Evolutionary conservation across 257 asterid genomes (phyloP), one percentile per base, ranked within the genome.

Genomic region (Penstemon davidsonii): DNA sequence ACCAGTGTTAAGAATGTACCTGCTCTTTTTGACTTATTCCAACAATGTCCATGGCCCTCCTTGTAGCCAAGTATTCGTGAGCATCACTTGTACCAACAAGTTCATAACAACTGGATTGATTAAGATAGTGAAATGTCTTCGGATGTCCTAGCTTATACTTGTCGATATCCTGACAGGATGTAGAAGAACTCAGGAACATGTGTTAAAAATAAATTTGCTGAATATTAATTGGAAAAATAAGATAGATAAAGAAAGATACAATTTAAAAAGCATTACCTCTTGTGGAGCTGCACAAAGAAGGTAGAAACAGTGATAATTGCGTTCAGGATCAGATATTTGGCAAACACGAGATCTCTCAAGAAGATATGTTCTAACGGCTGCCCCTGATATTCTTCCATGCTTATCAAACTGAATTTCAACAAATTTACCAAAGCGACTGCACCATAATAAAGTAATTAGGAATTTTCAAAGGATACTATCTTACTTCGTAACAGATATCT

Each of bases 291-390:
- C 96, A 87, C 96, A 93, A 53, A 93, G 95, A 73, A 90, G 95
- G 76, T 93, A 93, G 78, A 93, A 93, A 73, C 97, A 90, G 75
- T 93, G 98, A 66, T 93, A 93, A 78, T 93, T 93, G 69, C 98
- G 93, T 66, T 93, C 98, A 43, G 99, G 96, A 66, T 93, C 99
- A 56, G 99, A 90, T 73, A 88, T 60, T 81, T 93, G 97, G 92
- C 97, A 93, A 79, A 93, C 99, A 58, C 99, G 95, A 76, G 99
- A 93, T 78, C 97, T 85, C 83, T 93, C 98, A 50, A 93, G 94
- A 79, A 93, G 97, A 82, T 93, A 93, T 2, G 98, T 93, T 68
- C 99, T 84, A 76, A 93, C 87, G 76, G 97, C 97, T 60, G 99
- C 99, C 68, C 99, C 99, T 19, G 99, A 93, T 79, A 93, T 93